Percentiles rank a stretch among this genome's conserved stretches.
Conservation (phyloP, 371 early-diverging fungal genomes). For the Zychaea mexicana region DNA sequence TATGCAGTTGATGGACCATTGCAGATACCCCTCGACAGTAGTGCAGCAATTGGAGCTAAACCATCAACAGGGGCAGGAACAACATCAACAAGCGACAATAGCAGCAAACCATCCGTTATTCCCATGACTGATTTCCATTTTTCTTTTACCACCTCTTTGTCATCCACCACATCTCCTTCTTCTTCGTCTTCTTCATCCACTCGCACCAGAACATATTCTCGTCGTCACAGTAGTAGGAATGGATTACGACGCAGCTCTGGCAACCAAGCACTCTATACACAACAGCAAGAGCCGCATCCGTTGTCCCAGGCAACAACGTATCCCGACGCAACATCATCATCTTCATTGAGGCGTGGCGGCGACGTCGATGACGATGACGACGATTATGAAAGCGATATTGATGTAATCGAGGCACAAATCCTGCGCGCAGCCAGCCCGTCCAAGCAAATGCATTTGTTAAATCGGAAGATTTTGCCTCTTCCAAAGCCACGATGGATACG, state of each 20-base stretch:
- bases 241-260: background rate
- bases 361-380: slow-evolving; percentile 6
- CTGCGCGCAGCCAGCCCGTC: background rate
- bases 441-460: slow-evolving; percentile 1
- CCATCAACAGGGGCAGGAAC: background rate
- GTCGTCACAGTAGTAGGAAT: background rate
- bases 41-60: background rate
- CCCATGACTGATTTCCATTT: background rate
- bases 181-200: background rate
- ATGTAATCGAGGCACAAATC: background rate
- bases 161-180: slow-evolving; percentile 1
- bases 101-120: background rate
- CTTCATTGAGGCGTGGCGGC: background rate
- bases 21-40: background rate
- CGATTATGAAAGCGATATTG: slow-evolving; percentile 4
- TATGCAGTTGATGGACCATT: background rate
- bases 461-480: slow-evolving; percentile 22
- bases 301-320: background rate
- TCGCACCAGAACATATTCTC: background rate
- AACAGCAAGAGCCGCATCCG: background rate
- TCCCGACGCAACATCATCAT: background rate
- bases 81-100: background rate
- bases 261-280: background rate
- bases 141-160: background rate
- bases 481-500: slow-evolving; percentile 23